Evolutionary conservation across 305 asterid genomes (phyloP), one percentile per base, ranked within the genome.

Genomic region (Solanum hybrid): DNA sequence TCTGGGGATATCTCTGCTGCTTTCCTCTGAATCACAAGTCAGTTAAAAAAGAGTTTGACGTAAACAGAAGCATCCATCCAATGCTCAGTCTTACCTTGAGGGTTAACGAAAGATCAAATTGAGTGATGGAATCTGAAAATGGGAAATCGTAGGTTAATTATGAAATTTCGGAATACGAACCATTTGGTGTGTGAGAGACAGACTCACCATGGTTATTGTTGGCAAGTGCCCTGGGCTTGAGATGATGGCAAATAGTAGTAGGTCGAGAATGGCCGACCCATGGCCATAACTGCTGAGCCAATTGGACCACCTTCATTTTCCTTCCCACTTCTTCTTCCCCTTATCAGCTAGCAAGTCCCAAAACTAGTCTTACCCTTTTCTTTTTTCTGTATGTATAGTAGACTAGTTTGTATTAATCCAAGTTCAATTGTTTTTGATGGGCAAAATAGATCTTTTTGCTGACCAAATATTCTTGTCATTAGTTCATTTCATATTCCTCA

Each of bases 1-100:
- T 92, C 97, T 38, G 95, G 90, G 87, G 97, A 91, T 89, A 96
- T 87, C 93, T 94, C 96, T 1, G 93, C 92, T 69, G 99, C 99
- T 91, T 82, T 95, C 85, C 91, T 93, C 99, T 97, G 98, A 88
- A 92, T 73, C 88, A 86, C 88, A 93, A 91, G 91, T 89, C 86
- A 82, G 87, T 82, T 84, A 72, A 77, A 88, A 87, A 35, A 37
- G 38, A 88, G 69, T 20, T 17, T 60, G 72, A 60, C 72, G 72
- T 60, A 13, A 11, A 22, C 5, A 36, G 17, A 37, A 20, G 17
- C 31, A 46, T 10, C 34, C 34, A n/a, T 20, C 20, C 20, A 46
- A 46, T 46, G 64, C 64, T 5, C 5, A 26, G 38, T 77, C 95
- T 91, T 91, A 97, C 99, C 96, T 95, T 95, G 87, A 96, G 72